Evolutionary conservation across 257 asterid genomes (phyloP).

Genomic region (Solanum corneliomulleri): DNA sequence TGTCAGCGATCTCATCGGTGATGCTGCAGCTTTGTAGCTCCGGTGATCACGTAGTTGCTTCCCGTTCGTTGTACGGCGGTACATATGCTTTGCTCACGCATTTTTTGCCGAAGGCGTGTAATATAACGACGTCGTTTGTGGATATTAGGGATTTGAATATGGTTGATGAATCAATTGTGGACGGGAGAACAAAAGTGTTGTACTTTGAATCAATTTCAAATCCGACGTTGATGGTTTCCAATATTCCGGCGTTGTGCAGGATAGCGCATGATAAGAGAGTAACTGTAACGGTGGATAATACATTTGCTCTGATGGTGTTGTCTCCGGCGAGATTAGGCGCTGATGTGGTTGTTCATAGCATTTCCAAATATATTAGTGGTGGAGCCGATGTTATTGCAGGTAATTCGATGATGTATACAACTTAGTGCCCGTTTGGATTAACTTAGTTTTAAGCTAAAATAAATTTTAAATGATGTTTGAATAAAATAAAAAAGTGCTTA

Average conservation of each 20-base stretch:
- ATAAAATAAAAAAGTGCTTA: no score
- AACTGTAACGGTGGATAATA: conserved; percentile 70
- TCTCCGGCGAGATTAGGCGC: conserved; percentile 90
- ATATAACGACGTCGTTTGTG: conserved; percentile 73
- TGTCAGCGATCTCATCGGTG: background rate
- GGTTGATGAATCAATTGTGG: conserved; percentile 45
- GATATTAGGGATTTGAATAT: conserved; percentile 41
- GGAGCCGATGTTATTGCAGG: conserved; percentile 93
- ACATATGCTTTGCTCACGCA: conserved; percentile 74
- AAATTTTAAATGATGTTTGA: no score
- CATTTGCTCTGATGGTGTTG: conserved; percentile 82
- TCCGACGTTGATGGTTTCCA: conserved; percentile 66
- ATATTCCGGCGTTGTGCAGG: conserved; percentile 67
- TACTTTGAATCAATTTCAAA: conserved; percentile 71
- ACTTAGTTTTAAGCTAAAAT: no score
- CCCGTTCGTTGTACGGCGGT: conserved; percentile 73
- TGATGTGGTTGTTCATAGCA: conserved; percentile 84
- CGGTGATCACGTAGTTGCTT: conserved; percentile 63
- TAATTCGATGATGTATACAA: background rate
- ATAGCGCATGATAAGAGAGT: conserved; percentile 74
- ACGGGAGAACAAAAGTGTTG: conserved; percentile 61
- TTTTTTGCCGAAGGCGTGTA: conserved; percentile 66
- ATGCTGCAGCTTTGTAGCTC: background rate
- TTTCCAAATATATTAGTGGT: conserved; percentile 85
- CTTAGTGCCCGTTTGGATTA: background rate